phyloP scores from a whole-genome alignment of 225 moss, liverwort and hornwort species.

The Ulota crispa region DNA sequence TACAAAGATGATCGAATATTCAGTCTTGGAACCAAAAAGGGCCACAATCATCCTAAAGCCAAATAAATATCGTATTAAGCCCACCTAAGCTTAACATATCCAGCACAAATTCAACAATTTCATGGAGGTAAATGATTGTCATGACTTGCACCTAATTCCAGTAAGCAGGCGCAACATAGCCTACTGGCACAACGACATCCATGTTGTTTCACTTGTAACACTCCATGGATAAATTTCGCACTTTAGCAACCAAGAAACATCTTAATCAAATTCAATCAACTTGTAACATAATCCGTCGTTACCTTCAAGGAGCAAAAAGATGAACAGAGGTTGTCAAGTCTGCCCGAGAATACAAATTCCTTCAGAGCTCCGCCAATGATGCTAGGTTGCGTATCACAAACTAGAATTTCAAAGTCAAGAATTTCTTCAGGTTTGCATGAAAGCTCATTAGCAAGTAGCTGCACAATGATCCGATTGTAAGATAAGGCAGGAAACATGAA shows the following conservation, averaged over 20 bases:
- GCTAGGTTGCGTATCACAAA: slow-evolving; percentile 87
- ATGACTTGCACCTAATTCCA: not conserved
- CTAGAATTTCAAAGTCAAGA: slow-evolving; percentile 82
- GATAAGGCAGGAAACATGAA: slow-evolving; percentile 1
- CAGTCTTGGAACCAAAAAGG: not conserved
- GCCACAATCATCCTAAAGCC: not conserved
- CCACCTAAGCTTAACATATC: not conserved
- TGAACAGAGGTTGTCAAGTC: slow-evolving; percentile 96
- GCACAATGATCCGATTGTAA: slow-evolving; percentile 29
- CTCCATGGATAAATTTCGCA: not conserved
- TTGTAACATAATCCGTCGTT: slow-evolving; percentile 2
- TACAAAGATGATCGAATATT: not conserved
- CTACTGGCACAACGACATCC: slow-evolving; percentile 1
- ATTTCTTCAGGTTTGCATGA: slow-evolving; percentile 78
- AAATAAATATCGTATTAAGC: not conserved
- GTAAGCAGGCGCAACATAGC: slow-evolving; percentile 8
- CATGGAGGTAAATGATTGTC: not conserved
- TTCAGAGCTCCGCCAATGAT: slow-evolving; percentile 85
- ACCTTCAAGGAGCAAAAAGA: slow-evolving; percentile 96
- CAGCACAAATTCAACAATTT: not conserved
- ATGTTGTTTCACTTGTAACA: slow-evolving; percentile 2
- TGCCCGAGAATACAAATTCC: slow-evolving; percentile 92
- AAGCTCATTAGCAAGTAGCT: slow-evolving; percentile 78
- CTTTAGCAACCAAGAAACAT: not conserved
- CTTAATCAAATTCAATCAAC: not conserved